phyloP scores from a whole-genome alignment of 345 rosid species.

The Rubroshorea leprosula region DNA sequence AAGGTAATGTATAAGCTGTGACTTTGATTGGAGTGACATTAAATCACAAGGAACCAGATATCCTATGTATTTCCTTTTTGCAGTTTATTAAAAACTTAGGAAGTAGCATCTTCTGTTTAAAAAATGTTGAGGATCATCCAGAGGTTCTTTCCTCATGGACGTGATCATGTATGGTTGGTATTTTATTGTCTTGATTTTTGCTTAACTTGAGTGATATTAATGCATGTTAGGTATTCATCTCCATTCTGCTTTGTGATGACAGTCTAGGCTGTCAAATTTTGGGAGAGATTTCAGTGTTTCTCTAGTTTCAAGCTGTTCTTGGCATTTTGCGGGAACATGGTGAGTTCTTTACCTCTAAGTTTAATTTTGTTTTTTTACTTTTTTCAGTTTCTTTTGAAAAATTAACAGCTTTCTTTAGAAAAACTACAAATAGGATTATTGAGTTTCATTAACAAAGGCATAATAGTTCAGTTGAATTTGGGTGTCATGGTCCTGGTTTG shows the following conservation, averaged over 20 bases:
- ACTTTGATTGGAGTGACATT: background rate
- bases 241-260: constrained; percentile 22
- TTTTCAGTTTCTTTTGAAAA: too few relatives aligned
- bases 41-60: background rate
- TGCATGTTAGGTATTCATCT: constrained; percentile 5
- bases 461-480: too few relatives aligned
- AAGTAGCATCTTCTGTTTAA: background rate
- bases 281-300: constrained; percentile 93
- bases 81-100: background rate
- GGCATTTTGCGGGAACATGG: too few relatives aligned
- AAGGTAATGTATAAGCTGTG: background rate
- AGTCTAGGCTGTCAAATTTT: constrained; percentile 79
- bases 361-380: too few relatives aligned
- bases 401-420: too few relatives aligned
- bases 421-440: too few relatives aligned
- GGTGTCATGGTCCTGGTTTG: too few relatives aligned
- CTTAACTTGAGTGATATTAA: background rate
- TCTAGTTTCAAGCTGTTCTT: constrained; percentile 82
- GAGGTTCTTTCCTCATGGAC: background rate
- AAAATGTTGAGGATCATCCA: background rate
- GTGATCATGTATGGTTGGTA: background rate
- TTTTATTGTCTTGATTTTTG: too few relatives aligned
- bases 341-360: too few relatives aligned
- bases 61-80: background rate
- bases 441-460: too few relatives aligned